A percentile compares a stretch with the other conserved stretches of the same genome.
Conservation (phyloP, 306 rosid species). For the Albizia julibrissin region DNA sequence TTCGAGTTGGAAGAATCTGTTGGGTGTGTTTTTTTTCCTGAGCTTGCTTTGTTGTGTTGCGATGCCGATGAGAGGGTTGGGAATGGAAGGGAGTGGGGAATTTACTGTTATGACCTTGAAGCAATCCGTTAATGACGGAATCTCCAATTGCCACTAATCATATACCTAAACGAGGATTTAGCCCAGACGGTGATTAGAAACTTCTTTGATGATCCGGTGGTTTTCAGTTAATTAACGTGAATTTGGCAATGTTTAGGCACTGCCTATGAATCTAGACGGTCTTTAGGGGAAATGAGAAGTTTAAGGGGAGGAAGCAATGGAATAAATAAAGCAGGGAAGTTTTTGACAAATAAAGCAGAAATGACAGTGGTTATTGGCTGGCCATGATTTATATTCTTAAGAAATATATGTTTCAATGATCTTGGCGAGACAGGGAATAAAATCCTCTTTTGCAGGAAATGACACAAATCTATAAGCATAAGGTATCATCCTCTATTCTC, state of each 20-base stretch:
- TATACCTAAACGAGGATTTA: not conserved
- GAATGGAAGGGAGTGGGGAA: not conserved
- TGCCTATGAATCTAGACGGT: not conserved
- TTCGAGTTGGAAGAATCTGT: slow-evolving; percentile 5
- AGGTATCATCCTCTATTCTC: not conserved
- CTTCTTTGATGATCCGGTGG: not conserved
- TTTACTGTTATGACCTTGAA: slow-evolving; percentile 22
- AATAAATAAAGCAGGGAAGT: not conserved
- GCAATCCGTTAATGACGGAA: slow-evolving; percentile 7
- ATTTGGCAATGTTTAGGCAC: not conserved
- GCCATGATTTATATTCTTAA: not conserved
- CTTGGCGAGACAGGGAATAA: not conserved
- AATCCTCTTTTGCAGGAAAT: not conserved
- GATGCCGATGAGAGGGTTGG: not conserved
- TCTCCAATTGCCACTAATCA: not conserved
- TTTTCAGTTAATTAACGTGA: not conserved
- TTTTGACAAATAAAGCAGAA: not conserved
- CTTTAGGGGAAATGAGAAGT: not conserved
- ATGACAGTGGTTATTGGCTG: not conserved
- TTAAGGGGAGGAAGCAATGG: not conserved
- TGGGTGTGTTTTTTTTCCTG: not conserved
- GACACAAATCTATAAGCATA: not conserved
- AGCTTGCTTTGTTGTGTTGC: not conserved
- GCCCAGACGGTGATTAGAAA: not conserved
- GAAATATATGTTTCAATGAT: not conserved